A percentile compares a stretch with the other conserved stretches of the same genome.
Conservation (phyloP, 2,329 filamentous ascomycete genomes). For the Clonostachys solani region DNA sequence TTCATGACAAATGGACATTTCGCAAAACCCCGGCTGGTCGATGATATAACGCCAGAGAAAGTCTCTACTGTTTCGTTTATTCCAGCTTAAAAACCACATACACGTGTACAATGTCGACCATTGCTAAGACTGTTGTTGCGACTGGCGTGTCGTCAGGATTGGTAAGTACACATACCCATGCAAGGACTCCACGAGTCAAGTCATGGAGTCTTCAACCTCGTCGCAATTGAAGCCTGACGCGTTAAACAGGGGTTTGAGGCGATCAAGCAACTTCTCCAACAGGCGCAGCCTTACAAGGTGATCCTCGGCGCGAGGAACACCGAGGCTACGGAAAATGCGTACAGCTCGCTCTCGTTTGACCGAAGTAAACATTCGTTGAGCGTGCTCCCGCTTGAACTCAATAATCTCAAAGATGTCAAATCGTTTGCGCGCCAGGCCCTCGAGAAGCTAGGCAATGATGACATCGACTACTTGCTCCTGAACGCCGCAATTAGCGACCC, state of each 20-base stretch:
- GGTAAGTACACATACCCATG: conserved; percentile 19
- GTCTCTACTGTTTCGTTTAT: no score
- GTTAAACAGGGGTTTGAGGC: conserved; percentile 42
- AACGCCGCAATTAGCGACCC: conserved; percentile 38
- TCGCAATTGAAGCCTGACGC: not conserved
- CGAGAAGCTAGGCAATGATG: conserved; percentile 29
- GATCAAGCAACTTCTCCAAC: conserved; percentile 42
- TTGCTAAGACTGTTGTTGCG: conserved; percentile 44
- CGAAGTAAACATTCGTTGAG: conserved; percentile 29
- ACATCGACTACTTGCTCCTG: conserved; percentile 43
- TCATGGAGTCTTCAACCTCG: not conserved
- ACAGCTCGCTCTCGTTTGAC: conserved; percentile 35
- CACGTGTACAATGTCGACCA: conserved; percentile 22
- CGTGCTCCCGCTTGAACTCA: conserved; percentile 43
- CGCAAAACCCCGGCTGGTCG: no score
- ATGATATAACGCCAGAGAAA: no score
- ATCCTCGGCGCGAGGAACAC: conserved; percentile 46
- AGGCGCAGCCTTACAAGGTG: conserved; percentile 38
- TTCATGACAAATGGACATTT: no score
- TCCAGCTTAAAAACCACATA: no score
- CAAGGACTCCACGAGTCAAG: not conserved
- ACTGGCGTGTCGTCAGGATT: conserved; percentile 45
- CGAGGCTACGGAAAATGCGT: conserved; percentile 30
- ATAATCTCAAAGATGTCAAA: conserved; percentile 36
- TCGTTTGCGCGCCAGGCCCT: conserved; percentile 39